Evolutionary conservation across 495 filamentous ascomycete species (phyloP), one percentile per base, ranked within the genome.

Genomic region (Cenococcum geophilum): DNA sequence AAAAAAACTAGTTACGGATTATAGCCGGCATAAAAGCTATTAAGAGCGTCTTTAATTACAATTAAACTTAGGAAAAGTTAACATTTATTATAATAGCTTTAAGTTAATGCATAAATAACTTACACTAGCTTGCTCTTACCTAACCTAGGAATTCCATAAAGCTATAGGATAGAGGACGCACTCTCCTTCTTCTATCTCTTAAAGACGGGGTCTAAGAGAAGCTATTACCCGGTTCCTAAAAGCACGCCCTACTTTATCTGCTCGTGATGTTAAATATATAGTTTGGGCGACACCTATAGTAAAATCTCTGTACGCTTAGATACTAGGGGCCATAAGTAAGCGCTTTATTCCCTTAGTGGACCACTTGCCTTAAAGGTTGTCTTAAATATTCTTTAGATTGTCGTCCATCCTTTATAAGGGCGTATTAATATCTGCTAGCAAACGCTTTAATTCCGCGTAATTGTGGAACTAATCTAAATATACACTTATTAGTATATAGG

Each of bases 121-220:
- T 14, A 48, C 11, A 48, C 23, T 22, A 73, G 54, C 43, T 70
- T 71, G 47, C 55, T 71, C 61, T 73, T 73, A 4, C 71, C 71
- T 10, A 70, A 72, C 10, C 70, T 70, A 23, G 64, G 58, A 48
- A 71, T 72, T 1, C 71, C 71, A 66, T 70, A 70, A 12, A 73
- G 64, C 71, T 68, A 72, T 4, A 73, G 60, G 50, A 73, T 60
- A 14, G 68, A 67, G 18, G 71, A 73, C 6, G 49, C 42, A 42
- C 71, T 73, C n/a, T 65, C 60, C 4, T 69, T 40, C 57, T 65
- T 61, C 70, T 65, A 73, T 21, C 56, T 47, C 10, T 58, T 21
- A 36, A 69, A 72, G 32, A 49, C 25, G 14, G 60, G 58, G 23
- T 70, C 34, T 0, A 42, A 57, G 5, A 71, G 60, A 57, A 71